Evolutionary conservation across 2,329 filamentous ascomycete genomes (phyloP).

Genomic region (Scedosporium dehoogii): DNA sequence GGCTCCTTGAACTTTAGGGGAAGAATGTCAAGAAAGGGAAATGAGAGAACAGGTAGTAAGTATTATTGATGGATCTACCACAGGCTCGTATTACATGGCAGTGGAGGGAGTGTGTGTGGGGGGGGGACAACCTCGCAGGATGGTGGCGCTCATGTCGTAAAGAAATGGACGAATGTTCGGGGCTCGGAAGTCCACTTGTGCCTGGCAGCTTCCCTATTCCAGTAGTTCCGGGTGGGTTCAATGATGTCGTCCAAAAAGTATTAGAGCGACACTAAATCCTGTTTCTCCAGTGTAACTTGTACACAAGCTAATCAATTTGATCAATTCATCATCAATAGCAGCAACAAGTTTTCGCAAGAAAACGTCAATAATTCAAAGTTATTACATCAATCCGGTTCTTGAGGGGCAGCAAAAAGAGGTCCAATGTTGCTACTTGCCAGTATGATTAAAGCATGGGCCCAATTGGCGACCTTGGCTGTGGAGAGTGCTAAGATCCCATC

Average conservation of each 20-base stretch:
- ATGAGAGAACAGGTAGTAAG: background rate
- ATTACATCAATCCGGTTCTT: background rate
- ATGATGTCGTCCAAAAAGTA: no score
- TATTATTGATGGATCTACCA: background rate
- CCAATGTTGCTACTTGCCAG: background rate
- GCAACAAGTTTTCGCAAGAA: background rate
- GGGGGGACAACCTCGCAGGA: background rate
- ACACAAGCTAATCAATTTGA: background rate
- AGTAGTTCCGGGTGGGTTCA: background rate
- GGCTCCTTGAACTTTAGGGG: background rate
- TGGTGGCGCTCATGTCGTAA: conserved; percentile 3
- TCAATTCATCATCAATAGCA: background rate
- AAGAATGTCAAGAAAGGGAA: background rate
- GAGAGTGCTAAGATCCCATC: no score
- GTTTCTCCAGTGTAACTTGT: background rate
- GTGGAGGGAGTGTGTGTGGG: background rate
- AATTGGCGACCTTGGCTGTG: no score
- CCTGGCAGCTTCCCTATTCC: background rate
- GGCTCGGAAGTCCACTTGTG: background rate
- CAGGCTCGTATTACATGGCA: background rate
- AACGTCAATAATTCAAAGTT: background rate
- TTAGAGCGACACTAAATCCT: background rate
- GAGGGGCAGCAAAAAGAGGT: background rate
- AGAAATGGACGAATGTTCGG: background rate
- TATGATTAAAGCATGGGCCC: background rate